Evolutionary conservation across 164 flowering plant genomes (phyloP), one percentile per base, ranked within the genome.

Genomic region (Echeveria elegans): DNA sequence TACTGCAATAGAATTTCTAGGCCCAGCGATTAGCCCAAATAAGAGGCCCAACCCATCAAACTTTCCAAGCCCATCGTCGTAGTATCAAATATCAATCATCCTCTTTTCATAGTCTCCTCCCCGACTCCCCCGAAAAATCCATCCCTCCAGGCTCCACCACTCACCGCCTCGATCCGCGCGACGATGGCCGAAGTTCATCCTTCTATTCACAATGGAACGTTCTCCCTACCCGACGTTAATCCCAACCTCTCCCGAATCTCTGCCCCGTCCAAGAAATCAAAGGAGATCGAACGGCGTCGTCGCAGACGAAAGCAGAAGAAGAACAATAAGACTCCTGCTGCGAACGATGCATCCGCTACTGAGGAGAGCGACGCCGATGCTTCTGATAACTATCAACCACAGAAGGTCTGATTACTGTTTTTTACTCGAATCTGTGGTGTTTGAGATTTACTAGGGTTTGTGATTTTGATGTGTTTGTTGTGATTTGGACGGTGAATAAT

Each of bases 241-340:
- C 61, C 32, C 19, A 56, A 56, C 32, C 18, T 28, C 16, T 32
- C 15, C 60, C 28, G 45, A 2, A 18, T n/a, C n/a, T n/a, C n/a
- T n/a, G 43, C 43, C 28, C 47, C 71, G 63, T 56, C 70, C 59
- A 87, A 81, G 82, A 90, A 88, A 72, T 78, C 81, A 6, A 72
- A 75, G 4, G 89, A 86, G 74, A 81, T 68, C 69, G 95, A 87
- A 29, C 77, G 89, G 5, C 88, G 95, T 16, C 85, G 95, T 40
- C 80, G 89, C 60, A 64, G 97, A 60, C 80, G 90, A 24, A 86
- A 90, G 84, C 92, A 88, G 81, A 91, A 94, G 92, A 86, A 86
- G 79, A 94, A 82, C 77, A 78, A 78, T 36, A 84, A 81, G 65
- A 68, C 15, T 15, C 4, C 72, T 10, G n/a, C 64, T 56, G 37